These are phyloP conservation scores for Blastocystis sp. DNA, from an alignment of 352 stramenopile genomes.

Conservation along the genomic window DNA sequence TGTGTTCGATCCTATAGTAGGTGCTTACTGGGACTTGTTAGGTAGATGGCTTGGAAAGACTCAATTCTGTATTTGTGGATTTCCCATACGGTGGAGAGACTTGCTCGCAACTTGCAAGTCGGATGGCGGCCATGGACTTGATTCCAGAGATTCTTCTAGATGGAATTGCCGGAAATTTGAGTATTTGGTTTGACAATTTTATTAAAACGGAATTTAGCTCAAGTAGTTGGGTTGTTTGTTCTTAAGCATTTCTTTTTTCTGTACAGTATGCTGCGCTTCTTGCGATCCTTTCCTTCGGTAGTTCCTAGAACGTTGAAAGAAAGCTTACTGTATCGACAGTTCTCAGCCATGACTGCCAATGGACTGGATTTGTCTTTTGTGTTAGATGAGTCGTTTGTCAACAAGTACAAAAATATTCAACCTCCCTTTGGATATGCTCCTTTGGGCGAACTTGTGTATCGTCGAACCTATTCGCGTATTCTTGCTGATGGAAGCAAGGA, in stretches of 20 bases:
- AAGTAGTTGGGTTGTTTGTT: not conserved
- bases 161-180: not conserved
- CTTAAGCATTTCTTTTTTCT: not conserved
- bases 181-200: conserved; percentile 42
- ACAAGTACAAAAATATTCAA: conserved; percentile 67
- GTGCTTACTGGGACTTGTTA: not conserved
- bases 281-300: not conserved
- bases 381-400: conserved; percentile 65
- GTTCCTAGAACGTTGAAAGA: not conserved
- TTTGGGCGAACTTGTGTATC: conserved; percentile 83
- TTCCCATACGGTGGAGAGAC: conserved; percentile 26
- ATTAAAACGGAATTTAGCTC: not conserved
- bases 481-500: conserved; percentile 76
- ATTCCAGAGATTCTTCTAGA: conserved; percentile 12
- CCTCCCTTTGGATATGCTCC: too few relatives aligned
- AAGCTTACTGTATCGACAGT: not conserved
- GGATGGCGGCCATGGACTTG: not conserved
- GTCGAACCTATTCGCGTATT: conserved; percentile 79
- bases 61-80: not conserved
- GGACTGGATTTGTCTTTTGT: conserved; percentile 62
- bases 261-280: not conserved
- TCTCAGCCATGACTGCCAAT: not conserved
- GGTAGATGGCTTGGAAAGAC: not conserved
- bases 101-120: not conserved
- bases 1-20: not conserved